Evolutionary conservation across 2,329 filamentous ascomycete genomes (phyloP).

Genomic region (Diaporthe ampelina): DNA sequence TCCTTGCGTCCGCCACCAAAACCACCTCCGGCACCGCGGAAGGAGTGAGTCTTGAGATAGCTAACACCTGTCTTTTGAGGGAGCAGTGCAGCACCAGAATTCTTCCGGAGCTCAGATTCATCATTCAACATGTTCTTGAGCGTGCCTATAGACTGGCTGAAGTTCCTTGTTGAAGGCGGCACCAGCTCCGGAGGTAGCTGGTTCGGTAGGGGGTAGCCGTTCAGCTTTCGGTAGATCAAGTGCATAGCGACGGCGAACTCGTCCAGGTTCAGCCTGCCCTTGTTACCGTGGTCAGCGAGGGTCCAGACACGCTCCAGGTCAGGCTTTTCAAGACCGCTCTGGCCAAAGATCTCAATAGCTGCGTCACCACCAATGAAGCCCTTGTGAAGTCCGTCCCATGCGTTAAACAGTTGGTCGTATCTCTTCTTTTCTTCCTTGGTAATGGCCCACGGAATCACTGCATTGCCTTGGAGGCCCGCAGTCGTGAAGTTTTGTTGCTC

Average conservation of each 20-base stretch:
- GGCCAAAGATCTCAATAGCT: slow-evolving; percentile 96
- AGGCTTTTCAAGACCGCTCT: slow-evolving; percentile 91
- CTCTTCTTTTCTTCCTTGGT: slow-evolving; percentile 99
- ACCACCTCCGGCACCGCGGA: slow-evolving; percentile 73
- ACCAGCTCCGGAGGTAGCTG: slow-evolving; percentile 92
- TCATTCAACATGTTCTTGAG: slow-evolving; percentile 91
- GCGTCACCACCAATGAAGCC: slow-evolving; percentile 93
- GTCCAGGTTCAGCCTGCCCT: slow-evolving; percentile 93
- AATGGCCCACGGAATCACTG: slow-evolving; percentile 97
- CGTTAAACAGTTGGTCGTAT: slow-evolving; percentile 94
- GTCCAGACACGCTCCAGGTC: slow-evolving; percentile 97
- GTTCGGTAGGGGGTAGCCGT: slow-evolving; percentile 92
- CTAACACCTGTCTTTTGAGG: slow-evolving; percentile 98
- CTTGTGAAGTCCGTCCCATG: slow-evolving; percentile 95
- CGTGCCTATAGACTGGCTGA: slow-evolving; percentile 92
- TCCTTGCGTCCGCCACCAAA: slow-evolving; percentile 82
- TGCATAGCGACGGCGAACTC: slow-evolving; percentile 99
- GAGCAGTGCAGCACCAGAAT: slow-evolving; percentile 88
- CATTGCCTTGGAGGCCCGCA: slow-evolving; percentile 89
- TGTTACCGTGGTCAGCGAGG: slow-evolving; percentile 91
- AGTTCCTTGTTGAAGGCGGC: slow-evolving; percentile 92
- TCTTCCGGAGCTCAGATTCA: slow-evolving; percentile 91
- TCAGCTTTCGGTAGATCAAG: slow-evolving; percentile 96
- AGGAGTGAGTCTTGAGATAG: slow-evolving; percentile 96
- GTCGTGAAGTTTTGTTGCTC: slow-evolving; percentile 88